Percentiles rank a stretch among this genome's conserved stretches.
Evolutionary conservation across 805 yeast species (phyloP).

Genomic region (Lipomyces spencermartinsiae): DNA sequence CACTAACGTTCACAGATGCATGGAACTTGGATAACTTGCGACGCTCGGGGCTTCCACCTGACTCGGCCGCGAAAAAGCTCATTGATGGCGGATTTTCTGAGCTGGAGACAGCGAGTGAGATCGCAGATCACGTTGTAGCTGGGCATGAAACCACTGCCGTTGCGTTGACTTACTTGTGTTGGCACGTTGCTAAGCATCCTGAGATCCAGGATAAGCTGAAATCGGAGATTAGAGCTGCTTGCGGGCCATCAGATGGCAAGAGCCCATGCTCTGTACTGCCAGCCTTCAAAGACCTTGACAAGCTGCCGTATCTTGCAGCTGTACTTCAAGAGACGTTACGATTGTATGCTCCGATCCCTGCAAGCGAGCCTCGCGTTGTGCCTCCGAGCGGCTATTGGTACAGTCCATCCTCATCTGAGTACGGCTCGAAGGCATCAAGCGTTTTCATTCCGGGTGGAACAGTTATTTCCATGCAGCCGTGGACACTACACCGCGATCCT

Average conservation of each 20-base stretch:
- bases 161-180: conserved; percentile 64
- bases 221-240: conserved; percentile 55
- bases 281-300: conserved; percentile 54
- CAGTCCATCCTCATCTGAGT: neutral
- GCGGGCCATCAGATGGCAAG: conserved; percentile 37
- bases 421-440: neutral
- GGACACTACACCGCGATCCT: conserved; percentile 62
- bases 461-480: conserved; percentile 68
- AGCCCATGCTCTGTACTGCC: conserved; percentile 36
- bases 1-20: conserved; percentile 21
- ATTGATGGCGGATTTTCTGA: conserved; percentile 41
- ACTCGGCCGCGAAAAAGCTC: conserved; percentile 40
- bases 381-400: conserved; percentile 43
- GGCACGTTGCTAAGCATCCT: conserved; percentile 61
- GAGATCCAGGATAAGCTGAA: conserved; percentile 56
- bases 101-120: conserved; percentile 53
- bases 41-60: neutral
- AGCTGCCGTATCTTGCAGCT: conserved; percentile 64
- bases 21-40: conserved; percentile 21
- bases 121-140: conserved; percentile 72
- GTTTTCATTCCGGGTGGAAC: neutral
- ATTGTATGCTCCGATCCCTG: conserved; percentile 74
- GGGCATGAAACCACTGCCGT: conserved; percentile 80
- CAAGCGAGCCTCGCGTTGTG: conserved; percentile 68
- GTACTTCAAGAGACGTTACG: conserved; percentile 66